Evolutionary conservation across 306 rosid species (phyloP).

Genomic region (Fragaria vesca): DNA sequence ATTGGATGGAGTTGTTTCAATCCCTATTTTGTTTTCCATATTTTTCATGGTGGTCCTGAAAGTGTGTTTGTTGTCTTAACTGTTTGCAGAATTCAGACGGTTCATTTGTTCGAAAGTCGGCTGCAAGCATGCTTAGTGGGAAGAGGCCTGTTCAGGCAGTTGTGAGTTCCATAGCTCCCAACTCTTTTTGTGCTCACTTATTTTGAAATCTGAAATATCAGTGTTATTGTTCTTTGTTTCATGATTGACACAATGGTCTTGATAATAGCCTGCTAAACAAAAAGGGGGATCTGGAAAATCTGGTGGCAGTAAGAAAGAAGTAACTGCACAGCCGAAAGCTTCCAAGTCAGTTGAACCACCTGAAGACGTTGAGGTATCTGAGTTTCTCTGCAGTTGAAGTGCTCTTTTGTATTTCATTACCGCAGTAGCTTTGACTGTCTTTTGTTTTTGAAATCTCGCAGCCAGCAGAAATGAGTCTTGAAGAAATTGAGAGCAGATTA

Average conservation of each 20-base stretch:
- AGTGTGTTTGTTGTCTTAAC: background rate
- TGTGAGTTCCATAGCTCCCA: conserved; percentile 49
- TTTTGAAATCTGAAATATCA: background rate
- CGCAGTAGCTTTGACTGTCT: background rate
- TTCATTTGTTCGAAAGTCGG: conserved; percentile 73
- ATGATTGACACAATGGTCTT: conserved; percentile 24
- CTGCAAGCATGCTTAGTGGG: conserved; percentile 99
- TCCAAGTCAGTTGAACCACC: conserved; percentile 61
- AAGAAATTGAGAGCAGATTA: conserved; percentile 89
- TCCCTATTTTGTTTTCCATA: background rate
- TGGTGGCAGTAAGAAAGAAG: conserved; percentile 71
- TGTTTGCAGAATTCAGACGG: conserved; percentile 58
- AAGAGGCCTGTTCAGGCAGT: conserved; percentile 84
- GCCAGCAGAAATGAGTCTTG: conserved; percentile 97
- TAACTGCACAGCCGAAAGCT: conserved; percentile 55
- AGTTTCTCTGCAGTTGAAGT: background rate
- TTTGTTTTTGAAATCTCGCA: conserved; percentile 31
- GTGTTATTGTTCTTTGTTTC: conserved; percentile 10
- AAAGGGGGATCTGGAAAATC: conserved; percentile 62
- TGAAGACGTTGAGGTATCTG: conserved; percentile 89
- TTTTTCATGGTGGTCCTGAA: background rate
- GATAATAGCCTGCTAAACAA: conserved; percentile 58
- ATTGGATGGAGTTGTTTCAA: background rate
- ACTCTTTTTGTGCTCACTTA: background rate
- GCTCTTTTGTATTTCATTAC: conserved; percentile 14